A percentile compares a stretch with the other conserved stretches of the same genome.
phyloP scores from a whole-genome alignment of 2,329 filamentous ascomycete species.

The Aspergillus sp. region DNA sequence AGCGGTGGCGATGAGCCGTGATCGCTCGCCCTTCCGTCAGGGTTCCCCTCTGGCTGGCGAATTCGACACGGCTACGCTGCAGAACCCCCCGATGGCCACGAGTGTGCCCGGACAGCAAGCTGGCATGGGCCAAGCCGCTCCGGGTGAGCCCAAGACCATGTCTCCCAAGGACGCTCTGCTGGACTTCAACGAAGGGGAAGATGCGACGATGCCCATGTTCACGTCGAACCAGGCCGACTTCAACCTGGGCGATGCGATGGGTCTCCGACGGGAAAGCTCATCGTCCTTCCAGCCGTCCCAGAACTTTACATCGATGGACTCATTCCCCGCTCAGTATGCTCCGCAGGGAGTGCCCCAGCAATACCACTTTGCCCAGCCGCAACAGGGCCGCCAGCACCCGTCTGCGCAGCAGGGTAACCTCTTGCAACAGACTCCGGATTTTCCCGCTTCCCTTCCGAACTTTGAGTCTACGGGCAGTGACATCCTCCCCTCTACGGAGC shows the following conservation, averaged over 20 bases:
- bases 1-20: conserved; percentile 53
- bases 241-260: conserved; percentile 42
- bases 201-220: conserved; percentile 63
- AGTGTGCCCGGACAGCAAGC: conserved; percentile 30
- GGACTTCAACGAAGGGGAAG: conserved; percentile 74
- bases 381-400: conserved; percentile 23
- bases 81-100: conserved; percentile 41
- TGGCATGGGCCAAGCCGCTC: conserved; percentile 28
- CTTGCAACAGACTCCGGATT: conserved; percentile 51
- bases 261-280: conserved; percentile 35
- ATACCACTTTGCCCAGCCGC: conserved; percentile 43
- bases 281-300: conserved; percentile 33
- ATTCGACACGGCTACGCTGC: conserved; percentile 35
- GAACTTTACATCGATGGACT: conserved; percentile 41
- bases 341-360: conserved; percentile 49
- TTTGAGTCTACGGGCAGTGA: conserved; percentile 63
- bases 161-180: conserved; percentile 90
- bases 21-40: conserved; percentile 77
- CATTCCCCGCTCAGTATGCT: conserved; percentile 40
- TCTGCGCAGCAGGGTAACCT: conserved; percentile 29
- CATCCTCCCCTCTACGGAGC: conserved; percentile 26
- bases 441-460: conserved; percentile 57
- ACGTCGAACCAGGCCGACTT: conserved; percentile 59
- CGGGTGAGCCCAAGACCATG: conserved; percentile 71
- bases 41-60: conserved; percentile 61